Evolutionary conservation across 2,329 filamentous ascomycete species (phyloP), one percentile per base, ranked within the genome.

Genomic region (Sarocladium kiliense): DNA sequence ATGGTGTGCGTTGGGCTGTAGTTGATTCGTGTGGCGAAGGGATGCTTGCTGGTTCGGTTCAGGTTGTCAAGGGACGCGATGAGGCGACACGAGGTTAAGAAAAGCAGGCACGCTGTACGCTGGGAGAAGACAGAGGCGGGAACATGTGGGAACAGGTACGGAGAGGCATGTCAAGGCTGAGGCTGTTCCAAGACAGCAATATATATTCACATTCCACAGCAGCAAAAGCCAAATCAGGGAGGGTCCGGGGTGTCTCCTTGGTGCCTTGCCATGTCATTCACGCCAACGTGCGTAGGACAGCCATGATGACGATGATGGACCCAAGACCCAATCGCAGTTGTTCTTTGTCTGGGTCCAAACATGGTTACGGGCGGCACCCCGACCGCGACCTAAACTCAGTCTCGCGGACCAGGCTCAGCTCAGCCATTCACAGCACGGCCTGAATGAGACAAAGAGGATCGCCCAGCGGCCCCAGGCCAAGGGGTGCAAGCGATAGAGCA

Each of bases 1-100:
- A 63, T 62, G 54, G 42, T 55, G 59, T 12, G 3, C 10, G 7
- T 49, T 45, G 7, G 6, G 5, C 25, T 9, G 23, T 9, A 14
- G 47, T 21, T 21, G 19, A 14, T 21, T 44, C 9, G 39, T 44
- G 7, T 44, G 19, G 6, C n/a, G 5, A 39, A n/a, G 36, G n/a
- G 12, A 16, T n/a, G n/a, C n/a, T n/a, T n/a, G n/a, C n/a, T n/a
- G n/a, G n/a, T n/a, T 19, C n/a, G 36, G 18, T 39, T 16, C 9
- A 10, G 5, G 41, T 44, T 25, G 41, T 21, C 41, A 25, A 39
- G 23, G 41, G 19, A 25, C 11, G 41, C 14, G 7, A 6, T 19
- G 36, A 16, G 6, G 36, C n/a, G 36, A 21, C 21, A 18, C n/a
- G 16, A 23, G 41, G 3, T 44, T 10, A 44, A 39, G 36, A 16